Evolutionary conservation across 208 protist genomes (phyloP).

Genomic region (Leishmania gerbilli): DNA sequence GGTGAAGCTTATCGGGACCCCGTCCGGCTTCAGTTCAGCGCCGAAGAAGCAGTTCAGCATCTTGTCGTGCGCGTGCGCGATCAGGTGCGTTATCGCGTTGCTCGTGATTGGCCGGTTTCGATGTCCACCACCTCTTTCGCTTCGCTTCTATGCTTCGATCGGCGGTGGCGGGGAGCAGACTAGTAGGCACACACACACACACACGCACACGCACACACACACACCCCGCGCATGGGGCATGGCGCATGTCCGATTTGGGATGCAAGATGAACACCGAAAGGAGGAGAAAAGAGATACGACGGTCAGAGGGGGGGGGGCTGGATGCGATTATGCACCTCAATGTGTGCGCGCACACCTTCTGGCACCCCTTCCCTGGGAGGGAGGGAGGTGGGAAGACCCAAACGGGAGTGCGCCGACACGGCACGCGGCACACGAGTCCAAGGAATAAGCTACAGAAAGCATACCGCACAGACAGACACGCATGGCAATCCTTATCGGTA

Average conservation of each 20-base stretch:
- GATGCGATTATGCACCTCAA: neutral
- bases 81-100: neutral
- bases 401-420: neutral
- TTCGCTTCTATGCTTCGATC: neutral
- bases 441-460: neutral
- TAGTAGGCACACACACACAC: neutral
- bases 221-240: too few species aligned
- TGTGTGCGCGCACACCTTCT: neutral
- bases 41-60: constrained; percentile 91
- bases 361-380: neutral
- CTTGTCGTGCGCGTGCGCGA: neutral
- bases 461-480: neutral
- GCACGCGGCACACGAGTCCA: neutral
- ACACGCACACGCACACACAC: neutral
- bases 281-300: neutral
- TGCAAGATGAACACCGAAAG: neutral
- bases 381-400: neutral
- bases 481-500: neutral
- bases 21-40: constrained; percentile 58
- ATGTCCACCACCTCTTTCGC: neutral
- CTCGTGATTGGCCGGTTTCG: neutral
- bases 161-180: neutral
- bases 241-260: neutral
- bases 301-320: neutral
- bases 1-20: constrained; percentile 54